Evolutionary conservation across 2,329 filamentous ascomycete species (phyloP).

Genomic region (Diaporthe velutina): DNA sequence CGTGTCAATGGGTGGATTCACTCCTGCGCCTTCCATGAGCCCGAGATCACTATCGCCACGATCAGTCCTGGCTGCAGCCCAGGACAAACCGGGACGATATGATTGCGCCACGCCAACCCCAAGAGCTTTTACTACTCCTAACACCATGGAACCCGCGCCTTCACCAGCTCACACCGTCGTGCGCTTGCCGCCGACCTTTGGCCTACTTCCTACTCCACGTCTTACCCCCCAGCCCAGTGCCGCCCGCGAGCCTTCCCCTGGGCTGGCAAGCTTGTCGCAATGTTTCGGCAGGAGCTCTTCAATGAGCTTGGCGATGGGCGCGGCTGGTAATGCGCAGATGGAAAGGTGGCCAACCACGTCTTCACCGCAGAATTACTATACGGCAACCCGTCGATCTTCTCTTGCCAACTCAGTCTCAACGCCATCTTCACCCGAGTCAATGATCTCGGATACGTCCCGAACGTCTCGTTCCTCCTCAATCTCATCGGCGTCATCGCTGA

Average conservation of each 20-base stretch:
- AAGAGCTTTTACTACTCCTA: slow-evolving; percentile 56
- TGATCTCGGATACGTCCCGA: slow-evolving; percentile 73
- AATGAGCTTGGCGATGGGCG: slow-evolving; percentile 72
- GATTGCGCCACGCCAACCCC: slow-evolving; percentile 53
- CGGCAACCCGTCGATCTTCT: slow-evolving; percentile 68
- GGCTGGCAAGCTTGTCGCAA: slow-evolving; percentile 50
- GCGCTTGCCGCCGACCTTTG: slow-evolving; percentile 65
- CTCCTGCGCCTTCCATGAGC: slow-evolving; percentile 38
- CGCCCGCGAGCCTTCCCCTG: slow-evolving; percentile 69
- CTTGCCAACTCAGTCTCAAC: slow-evolving; percentile 74
- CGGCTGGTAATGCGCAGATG: slow-evolving; percentile 61
- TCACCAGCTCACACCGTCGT: slow-evolving; percentile 58
- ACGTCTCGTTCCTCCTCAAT: slow-evolving; percentile 75
- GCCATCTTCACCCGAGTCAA: slow-evolving; percentile 75
- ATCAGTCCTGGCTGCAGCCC: slow-evolving; percentile 59
- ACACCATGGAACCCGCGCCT: slow-evolving; percentile 64
- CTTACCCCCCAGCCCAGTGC: slow-evolving; percentile 68
- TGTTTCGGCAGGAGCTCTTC: slow-evolving; percentile 64
- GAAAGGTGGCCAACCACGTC: slow-evolving; percentile 67
- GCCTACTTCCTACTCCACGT: slow-evolving; percentile 70
- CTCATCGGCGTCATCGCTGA: slow-evolving; percentile 72
- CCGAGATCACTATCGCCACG: slow-evolving; percentile 50
- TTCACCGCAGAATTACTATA: slow-evolving; percentile 65
- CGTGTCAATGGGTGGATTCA: slow-evolving; percentile 42
- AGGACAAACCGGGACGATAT: slow-evolving; percentile 42